Evolutionary conservation across 2,329 filamentous ascomycete species (phyloP), one percentile per base, ranked within the genome.

Genomic region (Onygena corvina): DNA sequence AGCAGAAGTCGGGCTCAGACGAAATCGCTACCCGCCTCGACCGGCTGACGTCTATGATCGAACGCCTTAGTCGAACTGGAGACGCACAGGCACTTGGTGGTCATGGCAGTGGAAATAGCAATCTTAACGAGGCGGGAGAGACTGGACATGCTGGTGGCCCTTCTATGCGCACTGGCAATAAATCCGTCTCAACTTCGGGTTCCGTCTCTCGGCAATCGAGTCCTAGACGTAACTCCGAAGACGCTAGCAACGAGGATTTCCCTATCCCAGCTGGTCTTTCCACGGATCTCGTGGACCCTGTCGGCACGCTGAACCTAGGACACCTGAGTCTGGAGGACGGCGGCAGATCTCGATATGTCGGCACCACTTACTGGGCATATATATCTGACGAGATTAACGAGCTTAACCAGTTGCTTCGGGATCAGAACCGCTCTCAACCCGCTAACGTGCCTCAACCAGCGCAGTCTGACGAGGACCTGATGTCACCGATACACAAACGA

Each of bases 381-480:
- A 68, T 71, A 27, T 67, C 66, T 6, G 62, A 67, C 29, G 67
- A 70, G 67, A 69, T 70, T 30, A 68, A 67, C 38, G 67, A 70
- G 47, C 61, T 70, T 4, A 70, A 70, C 52, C 66, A 68, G 52
- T 52, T 70, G 30, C 56, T 70, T n/a, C 60, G 65, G 45, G 64
- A 67, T 25, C 68, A 70, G 51, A 65, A 61, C 45, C 61, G 64
- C 31, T 66, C 66, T 11, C 52, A 50, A 29, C 31, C 45, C n/a
- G 29, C 45, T 4, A 30, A 12, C 8, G 25, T 46, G 18, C 36
- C 52, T 6, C 47, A 31, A 9, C 47, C 50, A 16, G 2, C 35
- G 3, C 42, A 4, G 5, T 46, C 42, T 12, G 23, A 46, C 18
- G 42, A 29, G 11, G 42, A 21, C 23, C 30, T 8, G 23, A 46